Evolutionary conservation across 768 basidiomycete species (phyloP).

Genomic region (Clathrus columnatus): DNA sequence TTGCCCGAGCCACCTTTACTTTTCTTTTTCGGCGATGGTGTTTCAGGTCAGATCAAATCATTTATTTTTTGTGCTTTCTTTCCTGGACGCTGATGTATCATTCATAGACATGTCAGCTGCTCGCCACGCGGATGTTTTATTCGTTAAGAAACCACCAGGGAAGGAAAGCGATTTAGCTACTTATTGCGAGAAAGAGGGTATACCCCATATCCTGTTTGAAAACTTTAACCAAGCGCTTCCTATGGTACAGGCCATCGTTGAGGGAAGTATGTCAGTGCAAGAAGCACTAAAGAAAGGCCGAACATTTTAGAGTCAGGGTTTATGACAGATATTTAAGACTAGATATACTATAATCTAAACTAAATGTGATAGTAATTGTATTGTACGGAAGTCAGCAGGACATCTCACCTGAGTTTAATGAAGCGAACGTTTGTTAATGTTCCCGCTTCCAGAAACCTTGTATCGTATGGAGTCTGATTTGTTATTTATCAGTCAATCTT

Average conservation of each 20-base stretch:
- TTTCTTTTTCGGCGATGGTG: conserved; percentile 98
- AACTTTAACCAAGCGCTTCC: conserved; percentile 58
- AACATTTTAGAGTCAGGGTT: neutral
- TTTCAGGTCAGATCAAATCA: conserved; percentile 62
- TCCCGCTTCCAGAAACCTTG: no score
- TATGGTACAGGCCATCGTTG: conserved; percentile 60
- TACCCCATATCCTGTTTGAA: conserved; percentile 70
- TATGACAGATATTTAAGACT: no score
- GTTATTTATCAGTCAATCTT: no score
- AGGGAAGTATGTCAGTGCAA: conserved; percentile 51
- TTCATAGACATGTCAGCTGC: conserved; percentile 83
- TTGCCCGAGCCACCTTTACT: conserved; percentile 64
- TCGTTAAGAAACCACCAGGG: conserved; percentile 74
- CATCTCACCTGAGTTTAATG: no score
- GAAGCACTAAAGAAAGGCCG: conserved; percentile 28
- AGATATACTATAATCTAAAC: no score
- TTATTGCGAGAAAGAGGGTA: conserved; percentile 72
- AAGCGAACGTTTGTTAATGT: no score
- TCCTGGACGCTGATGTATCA: neutral
- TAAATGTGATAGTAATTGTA: no score
- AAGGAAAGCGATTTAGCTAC: conserved; percentile 81
- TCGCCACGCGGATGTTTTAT: conserved; percentile 85
- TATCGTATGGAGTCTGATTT: no score
- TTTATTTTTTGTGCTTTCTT: neutral
- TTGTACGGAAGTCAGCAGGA: no score